Conservation (phyloP, 345 rosid genomes). For the Tarenaya hassleriana region DNA sequence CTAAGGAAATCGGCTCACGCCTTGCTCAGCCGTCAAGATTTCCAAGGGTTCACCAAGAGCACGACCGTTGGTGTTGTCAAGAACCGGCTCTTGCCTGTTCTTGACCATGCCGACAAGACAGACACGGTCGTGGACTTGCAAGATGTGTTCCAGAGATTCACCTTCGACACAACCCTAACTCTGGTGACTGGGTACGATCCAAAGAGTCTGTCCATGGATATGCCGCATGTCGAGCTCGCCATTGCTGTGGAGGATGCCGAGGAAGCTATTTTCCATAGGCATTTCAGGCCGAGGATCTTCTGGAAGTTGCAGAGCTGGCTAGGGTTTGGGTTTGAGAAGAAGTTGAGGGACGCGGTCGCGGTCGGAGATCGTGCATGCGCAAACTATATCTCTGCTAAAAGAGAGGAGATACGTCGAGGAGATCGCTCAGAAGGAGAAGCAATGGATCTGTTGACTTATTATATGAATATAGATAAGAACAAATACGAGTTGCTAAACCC, state of each 20-base stretch:
- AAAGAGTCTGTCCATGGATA: slow-evolving; percentile 17
- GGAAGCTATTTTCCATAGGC: slow-evolving; percentile 18
- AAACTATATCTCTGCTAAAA: neutral
- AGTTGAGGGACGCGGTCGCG: slow-evolving; percentile 11
- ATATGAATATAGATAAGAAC: slow-evolving; percentile 19
- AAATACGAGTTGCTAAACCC: slow-evolving; percentile 16
- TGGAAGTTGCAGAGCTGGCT: slow-evolving; percentile 30
- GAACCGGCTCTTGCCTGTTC: slow-evolving; percentile 17
- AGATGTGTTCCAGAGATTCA: too few species aligned
- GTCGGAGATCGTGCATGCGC: neutral
- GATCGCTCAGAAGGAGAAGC: neutral
- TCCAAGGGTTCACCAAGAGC: slow-evolving; percentile 18
- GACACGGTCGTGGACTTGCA: neutral
- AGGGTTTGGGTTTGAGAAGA: slow-evolving; percentile 27
- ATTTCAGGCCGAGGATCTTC: neutral
- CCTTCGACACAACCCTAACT: slow-evolving; percentile 30
- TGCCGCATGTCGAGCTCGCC: slow-evolving; percentile 17
- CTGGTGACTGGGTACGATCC: slow-evolving; percentile 35
- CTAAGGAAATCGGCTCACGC: slow-evolving; percentile 23
- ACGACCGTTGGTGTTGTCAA: slow-evolving; percentile 9
- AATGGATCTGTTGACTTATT: slow-evolving; percentile 36
- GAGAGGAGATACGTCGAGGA: too few species aligned
- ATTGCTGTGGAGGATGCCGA: slow-evolving; percentile 26
- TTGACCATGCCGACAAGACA: slow-evolving; percentile 12
- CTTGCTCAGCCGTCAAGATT: slow-evolving; percentile 11